Evolutionary conservation across 2,329 filamentous ascomycete genomes (phyloP).

Genomic region (Pseudocercospora cruenta): DNA sequence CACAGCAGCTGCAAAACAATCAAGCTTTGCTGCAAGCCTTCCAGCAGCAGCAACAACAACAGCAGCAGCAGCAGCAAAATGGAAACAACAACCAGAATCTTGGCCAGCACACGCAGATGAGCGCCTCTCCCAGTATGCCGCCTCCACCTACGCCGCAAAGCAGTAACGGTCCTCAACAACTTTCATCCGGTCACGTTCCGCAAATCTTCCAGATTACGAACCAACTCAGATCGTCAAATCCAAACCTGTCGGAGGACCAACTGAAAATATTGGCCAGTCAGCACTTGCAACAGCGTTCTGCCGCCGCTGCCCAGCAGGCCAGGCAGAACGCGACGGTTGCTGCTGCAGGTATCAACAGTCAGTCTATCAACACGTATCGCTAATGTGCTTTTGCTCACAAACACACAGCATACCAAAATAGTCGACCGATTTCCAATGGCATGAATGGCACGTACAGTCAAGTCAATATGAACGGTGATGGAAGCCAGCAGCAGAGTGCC

Average conservation of each 20-base stretch:
- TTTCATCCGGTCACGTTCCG: constrained; percentile 59
- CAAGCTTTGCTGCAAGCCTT: constrained; percentile 38
- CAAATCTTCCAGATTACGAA: constrained; percentile 58
- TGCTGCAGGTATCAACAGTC: constrained; percentile 39
- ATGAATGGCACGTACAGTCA: constrained; percentile 20
- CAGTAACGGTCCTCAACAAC: constrained; percentile 46
- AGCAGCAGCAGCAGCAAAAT: constrained; percentile 32
- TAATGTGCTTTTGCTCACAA: constrained; percentile 33
- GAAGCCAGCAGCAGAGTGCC: constrained; percentile 15
- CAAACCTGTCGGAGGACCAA: constrained; percentile 58
- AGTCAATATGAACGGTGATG: constrained; percentile 18
- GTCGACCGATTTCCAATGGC: constrained; percentile 26
- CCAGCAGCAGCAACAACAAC: constrained; percentile 32
- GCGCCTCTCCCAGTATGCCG: constrained; percentile 42
- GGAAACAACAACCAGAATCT: constrained; percentile 27
- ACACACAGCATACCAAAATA: constrained; percentile 33
- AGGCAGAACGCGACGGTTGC: constrained; percentile 45
- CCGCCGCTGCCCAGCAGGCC: constrained; percentile 36
- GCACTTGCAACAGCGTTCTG: constrained; percentile 36
- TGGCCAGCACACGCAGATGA: constrained; percentile 30
- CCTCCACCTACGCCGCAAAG: constrained; percentile 40
- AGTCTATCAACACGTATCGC: constrained; percentile 14
- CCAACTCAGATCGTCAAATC: constrained; percentile 56
- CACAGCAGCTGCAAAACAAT: constrained; percentile 39
- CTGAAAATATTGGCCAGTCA: constrained; percentile 58